These are phyloP conservation scores for Aethionema arabicum DNA, from an alignment of 345 rosid species.

Conservation along the genomic window DNA sequence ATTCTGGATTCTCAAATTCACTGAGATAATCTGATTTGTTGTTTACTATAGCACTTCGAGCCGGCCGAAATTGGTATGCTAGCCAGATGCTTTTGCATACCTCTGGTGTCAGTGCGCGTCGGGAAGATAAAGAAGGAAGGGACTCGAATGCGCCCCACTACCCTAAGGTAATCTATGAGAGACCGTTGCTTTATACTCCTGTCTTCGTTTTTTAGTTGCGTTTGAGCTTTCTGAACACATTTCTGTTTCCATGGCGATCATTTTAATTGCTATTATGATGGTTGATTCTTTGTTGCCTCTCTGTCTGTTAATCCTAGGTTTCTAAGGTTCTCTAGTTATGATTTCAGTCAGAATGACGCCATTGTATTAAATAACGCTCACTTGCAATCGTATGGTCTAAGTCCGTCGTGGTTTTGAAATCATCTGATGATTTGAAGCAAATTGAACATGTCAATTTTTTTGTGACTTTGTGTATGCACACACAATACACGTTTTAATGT, in stretches of 20 bases:
- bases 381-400: slow-evolving; percentile 38
- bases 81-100: slow-evolving; percentile 92
- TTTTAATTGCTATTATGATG: neutral
- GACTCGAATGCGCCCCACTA: slow-evolving; percentile 56
- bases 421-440: slow-evolving; percentile 35
- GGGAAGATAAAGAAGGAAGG: slow-evolving; percentile 85
- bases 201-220: neutral
- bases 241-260: neutral
- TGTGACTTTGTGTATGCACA: slow-evolving; percentile 36
- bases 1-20: neutral
- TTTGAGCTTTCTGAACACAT: neutral
- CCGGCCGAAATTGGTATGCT: slow-evolving; percentile 91
- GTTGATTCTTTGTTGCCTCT: neutral
- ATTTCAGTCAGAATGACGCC: neutral
- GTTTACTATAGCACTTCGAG: slow-evolving; percentile 63
- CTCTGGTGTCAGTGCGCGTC: slow-evolving; percentile 85
- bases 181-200: neutral
- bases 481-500: neutral
- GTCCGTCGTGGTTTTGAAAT: slow-evolving; percentile 33
- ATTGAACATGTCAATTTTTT: slow-evolving; percentile 31
- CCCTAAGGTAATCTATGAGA: slow-evolving; percentile 57
- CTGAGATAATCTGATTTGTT: slow-evolving; percentile 11
- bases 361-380: slow-evolving; percentile 18
- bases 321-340: neutral
- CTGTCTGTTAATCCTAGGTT: neutral